These are phyloP conservation scores for Capsicum baccatum DNA, from an alignment of 257 asterid genomes.

Conservation along the genomic window DNA sequence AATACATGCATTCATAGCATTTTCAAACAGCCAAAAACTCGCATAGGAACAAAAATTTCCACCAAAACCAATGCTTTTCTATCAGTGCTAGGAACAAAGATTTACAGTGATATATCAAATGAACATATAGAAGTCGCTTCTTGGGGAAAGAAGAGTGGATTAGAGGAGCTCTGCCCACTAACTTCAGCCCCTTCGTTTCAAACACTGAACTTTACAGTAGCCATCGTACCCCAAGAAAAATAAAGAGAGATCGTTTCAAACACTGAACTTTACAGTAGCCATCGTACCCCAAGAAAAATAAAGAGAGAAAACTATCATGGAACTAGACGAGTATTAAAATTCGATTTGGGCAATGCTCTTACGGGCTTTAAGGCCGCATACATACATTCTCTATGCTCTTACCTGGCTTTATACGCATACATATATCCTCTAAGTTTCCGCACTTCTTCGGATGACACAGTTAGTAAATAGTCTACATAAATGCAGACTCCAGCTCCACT, in stretches of 20 bases:
- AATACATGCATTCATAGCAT: background rate
- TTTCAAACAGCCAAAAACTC: slow-evolving; percentile 6
- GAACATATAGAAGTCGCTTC: background rate
- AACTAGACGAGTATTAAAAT: background rate
- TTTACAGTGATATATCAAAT: slow-evolving; percentile 14
- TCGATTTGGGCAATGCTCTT: background rate
- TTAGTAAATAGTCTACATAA: slow-evolving; percentile 74
- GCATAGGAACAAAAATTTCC: background rate
- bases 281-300: background rate
- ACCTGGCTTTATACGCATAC: slow-evolving; percentile 81
- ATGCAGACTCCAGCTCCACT: slow-evolving; percentile 79
- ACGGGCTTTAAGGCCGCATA: slow-evolving; percentile 6
- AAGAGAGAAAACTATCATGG: background rate
- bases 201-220: background rate
- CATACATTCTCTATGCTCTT: slow-evolving; percentile 22
- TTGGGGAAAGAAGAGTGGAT: background rate
- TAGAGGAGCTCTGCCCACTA: background rate
- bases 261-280: background rate
- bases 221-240: background rate
- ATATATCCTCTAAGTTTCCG: slow-evolving; percentile 85
- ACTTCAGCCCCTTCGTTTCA: background rate
- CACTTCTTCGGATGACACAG: slow-evolving; percentile 77
- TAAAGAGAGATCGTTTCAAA: background rate
- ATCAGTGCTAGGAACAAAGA: background rate
- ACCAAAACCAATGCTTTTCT: background rate